Percentiles rank a stretch among this genome's conserved stretches.
These are phyloP conservation scores for Pseudogymnoascus sp. DNA, from an alignment of 2,329 filamentous ascomycete genomes.

Conservation along the genomic window DNA sequence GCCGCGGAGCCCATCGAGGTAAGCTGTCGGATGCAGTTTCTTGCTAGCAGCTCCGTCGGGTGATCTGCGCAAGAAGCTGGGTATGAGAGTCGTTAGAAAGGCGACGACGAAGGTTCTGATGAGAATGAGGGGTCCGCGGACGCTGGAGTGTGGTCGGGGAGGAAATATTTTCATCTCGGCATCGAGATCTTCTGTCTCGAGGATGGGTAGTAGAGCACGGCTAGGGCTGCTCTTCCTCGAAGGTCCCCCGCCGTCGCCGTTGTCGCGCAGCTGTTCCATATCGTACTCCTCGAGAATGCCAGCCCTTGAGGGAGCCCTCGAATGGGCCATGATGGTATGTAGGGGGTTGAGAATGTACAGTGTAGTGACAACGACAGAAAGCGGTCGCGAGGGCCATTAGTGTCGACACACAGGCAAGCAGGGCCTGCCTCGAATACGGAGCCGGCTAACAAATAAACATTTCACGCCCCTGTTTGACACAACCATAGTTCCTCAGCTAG, in stretches of 20 bases:
- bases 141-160: neutral
- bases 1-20: conserved; percentile 38
- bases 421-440: neutral
- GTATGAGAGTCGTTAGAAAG: neutral
- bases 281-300: neutral
- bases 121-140: neutral
- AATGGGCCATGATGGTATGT: neutral
- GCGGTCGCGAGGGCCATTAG: neutral
- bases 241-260: neutral
- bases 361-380: neutral
- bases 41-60: neutral
- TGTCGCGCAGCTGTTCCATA: neutral
- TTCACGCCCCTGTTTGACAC: neutral
- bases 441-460: neutral
- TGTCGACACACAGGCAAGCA: neutral
- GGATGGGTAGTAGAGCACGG: neutral
- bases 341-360: neutral
- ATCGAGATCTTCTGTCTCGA: neutral
- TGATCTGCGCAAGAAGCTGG: neutral
- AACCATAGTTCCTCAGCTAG: neutral
- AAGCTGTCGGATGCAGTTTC: conserved; percentile 30
- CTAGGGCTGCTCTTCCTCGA: neutral
- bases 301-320: neutral
- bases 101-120: neutral
- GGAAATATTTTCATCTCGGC: neutral